Base-by-base conservation (phyloP, 441 rosid species). In the Aquilaria agallochum region DNA sequence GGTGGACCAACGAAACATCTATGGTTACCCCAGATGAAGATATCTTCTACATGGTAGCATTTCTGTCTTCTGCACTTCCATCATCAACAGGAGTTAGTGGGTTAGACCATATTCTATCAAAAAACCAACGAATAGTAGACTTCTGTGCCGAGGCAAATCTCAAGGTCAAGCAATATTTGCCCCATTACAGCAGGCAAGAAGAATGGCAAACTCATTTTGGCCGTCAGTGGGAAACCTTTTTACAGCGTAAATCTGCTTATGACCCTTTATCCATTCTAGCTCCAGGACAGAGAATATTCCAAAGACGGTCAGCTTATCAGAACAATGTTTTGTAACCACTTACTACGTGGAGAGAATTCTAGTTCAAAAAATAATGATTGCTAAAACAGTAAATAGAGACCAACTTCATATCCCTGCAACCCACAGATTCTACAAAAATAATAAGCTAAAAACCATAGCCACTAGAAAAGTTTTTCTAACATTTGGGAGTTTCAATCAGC, bases 151-250 rank as follows among this genome's bases (percentile, higher is more conserved):
- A 55, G 48, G 71, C 67, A 59, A 66, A 72, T 56, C 83, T 77
- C 31, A 83, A 84, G 2, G 69, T 63, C 56, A 93, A 87, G 76
- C 96, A 83, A 65, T 93, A 93, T 70, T 76, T 93, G 74, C 88
- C 96, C 12, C 89, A 83, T 31, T 80, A 86, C 62, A 74, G 59
- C 65, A 82, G 79, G 36, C 84, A 72, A 55, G 77, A 81, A 71
- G 95, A 88, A 75, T 93, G 98, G 97, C 68, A 71, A 78, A 58
- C 70, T 67, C 98, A 93, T 68, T 88, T 83, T 59, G 96, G 98
- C 15, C 69, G 73, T 34, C 70, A 57, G 58, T 88, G 97, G 98
- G 82, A 86, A 78, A 81, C 69, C 59, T 86, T 90, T 64, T 66
- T 78, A 32, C 66, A 64, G 68, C 83, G 87, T 73, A 90, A 93